Evolutionary conservation across 208 protist species (phyloP), one percentile per base, ranked within the genome.

Genomic region (Trypanosoma mega): DNA sequence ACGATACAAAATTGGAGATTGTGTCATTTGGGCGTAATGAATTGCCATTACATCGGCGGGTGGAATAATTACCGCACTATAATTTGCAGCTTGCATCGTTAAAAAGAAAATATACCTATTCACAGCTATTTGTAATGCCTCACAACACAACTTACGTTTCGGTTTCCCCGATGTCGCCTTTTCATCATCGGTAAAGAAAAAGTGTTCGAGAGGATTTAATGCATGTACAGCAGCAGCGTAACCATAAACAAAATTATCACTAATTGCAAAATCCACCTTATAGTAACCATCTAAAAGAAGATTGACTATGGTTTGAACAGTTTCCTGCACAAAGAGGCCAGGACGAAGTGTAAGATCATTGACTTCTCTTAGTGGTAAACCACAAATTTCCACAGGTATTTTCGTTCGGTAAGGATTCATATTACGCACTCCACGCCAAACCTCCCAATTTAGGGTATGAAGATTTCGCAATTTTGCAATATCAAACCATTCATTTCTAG

Each of bases 71-170:
- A 91, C 76, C 6, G 83, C 77, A 49, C 91, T 81, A 71, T 87
- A 92, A 67, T 95, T 95, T 16, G 85, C 85, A 9, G 85, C 83
- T 69, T 95, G 89, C 67, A 95, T 80, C 24, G 89, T 78, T 0
- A 95, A 70, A 53, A 95, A 95, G 66, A 93, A 95, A 26, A 95
- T 87, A 71, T 95, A 95, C 14, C 89, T 85, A 59, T 70, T 85
- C 39, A 94, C 64, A 11, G 75, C 66, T 18, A 94, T 86, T 37
- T 68, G 76, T 39, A 87, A 47, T 30, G 78, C 55, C 43, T 75
- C 50, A 3, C 62, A 61, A 1, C 84, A 55, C 24, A 76, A 43
- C 6, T 57, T 59, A 37, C 44, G 41, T 11, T 54, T 20, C 0
- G 72, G n/a, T n/a, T n/a, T n/a, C n/a, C n/a, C n/a, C n/a, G n/a